Percentiles rank a stretch among this genome's conserved stretches.
Evolutionary conservation across 345 rosid species (phyloP).

Genomic region (Salix caprea): DNA sequence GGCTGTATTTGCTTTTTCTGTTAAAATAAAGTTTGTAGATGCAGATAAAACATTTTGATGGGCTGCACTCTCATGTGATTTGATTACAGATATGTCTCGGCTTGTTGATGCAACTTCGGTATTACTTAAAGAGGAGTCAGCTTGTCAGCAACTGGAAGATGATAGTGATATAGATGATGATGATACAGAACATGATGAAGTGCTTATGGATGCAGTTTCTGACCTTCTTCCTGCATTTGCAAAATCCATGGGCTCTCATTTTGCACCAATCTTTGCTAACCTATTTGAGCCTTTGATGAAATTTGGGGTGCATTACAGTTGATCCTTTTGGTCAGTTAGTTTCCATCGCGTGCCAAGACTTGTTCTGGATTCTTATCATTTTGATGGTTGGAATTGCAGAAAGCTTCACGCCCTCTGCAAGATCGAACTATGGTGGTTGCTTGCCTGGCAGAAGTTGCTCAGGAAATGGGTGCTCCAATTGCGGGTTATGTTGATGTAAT

Average conservation of each 20-base stretch:
- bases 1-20: constrained; percentile 1
- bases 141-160: constrained; percentile 73
- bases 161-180: constrained; percentile 81
- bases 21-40: not conserved
- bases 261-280: constrained; percentile 77
- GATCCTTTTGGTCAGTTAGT: constrained; percentile 1
- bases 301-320: constrained; percentile 60
- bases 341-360: constrained; percentile 4
- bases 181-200: constrained; percentile 80
- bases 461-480: constrained; percentile 94
- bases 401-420: constrained; percentile 73
- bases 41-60: constrained; percentile 6
- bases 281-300: constrained; percentile 94
- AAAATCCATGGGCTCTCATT: constrained; percentile 86
- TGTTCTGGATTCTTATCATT: constrained; percentile 11
- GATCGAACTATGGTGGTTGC: constrained; percentile 99
- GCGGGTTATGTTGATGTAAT: constrained; percentile 82
- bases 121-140: constrained; percentile 79
- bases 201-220: constrained; percentile 98
- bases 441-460: constrained; percentile 98
- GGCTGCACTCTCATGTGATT: not conserved
- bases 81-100: constrained; percentile 59
- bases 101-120: constrained; percentile 72
- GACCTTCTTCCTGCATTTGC: constrained; percentile 99
- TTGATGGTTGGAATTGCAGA: constrained; percentile 44